phyloP scores from a whole-genome alignment of 805 yeast species.

The Candida endomychidarum region DNA sequence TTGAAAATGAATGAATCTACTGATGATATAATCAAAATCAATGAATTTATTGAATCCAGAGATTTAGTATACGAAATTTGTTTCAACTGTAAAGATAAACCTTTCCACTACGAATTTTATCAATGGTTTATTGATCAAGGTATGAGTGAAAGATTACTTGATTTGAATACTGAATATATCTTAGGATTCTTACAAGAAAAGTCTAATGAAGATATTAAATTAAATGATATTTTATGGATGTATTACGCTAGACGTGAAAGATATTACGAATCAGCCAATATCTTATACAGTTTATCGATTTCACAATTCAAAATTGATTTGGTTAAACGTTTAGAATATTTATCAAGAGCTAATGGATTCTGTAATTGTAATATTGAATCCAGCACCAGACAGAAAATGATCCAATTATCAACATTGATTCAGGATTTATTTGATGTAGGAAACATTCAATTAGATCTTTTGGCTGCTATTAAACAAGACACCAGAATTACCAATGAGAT shows the following conservation, averaged over 20 bases:
- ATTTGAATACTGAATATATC: constrained; percentile 78
- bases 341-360: constrained; percentile 91
- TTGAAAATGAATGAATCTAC: constrained; percentile 40
- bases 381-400: constrained; percentile 71
- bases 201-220: constrained; percentile 59
- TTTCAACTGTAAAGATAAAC: constrained; percentile 70
- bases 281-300: constrained; percentile 64
- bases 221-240: constrained; percentile 84
- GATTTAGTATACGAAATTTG: constrained; percentile 74
- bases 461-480: constrained; percentile 50
- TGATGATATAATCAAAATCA: constrained; percentile 38
- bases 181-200: constrained; percentile 73
- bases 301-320: constrained; percentile 70
- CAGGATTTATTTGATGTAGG: constrained; percentile 86
- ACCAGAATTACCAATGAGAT: constrained; percentile 48
- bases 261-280: constrained; percentile 81
- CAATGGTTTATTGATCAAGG: constrained; percentile 88
- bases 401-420: constrained; percentile 64
- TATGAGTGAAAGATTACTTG: constrained; percentile 71
- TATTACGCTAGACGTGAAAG: constrained; percentile 82
- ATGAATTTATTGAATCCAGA: constrained; percentile 58
- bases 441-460: constrained; percentile 72
- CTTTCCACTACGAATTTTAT: constrained; percentile 90
- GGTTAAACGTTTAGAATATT: constrained; percentile 76
- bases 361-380: constrained; percentile 84